These are phyloP conservation scores for Coniochaeta sp. DNA, from an alignment of 2,329 filamentous ascomycete genomes.

Conservation along the genomic window DNA sequence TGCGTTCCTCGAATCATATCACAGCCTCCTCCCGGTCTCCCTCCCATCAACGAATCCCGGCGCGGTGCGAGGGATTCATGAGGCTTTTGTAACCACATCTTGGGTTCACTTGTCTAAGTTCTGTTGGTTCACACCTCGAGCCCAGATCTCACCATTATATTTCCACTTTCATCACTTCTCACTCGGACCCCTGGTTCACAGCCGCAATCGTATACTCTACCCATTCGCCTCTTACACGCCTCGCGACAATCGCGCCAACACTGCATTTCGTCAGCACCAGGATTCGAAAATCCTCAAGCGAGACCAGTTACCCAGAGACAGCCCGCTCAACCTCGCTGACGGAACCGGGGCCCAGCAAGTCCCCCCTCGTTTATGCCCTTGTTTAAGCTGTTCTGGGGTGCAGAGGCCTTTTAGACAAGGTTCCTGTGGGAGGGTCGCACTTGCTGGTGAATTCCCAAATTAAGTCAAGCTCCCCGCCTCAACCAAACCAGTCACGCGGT, in stretches of 20 bases:
- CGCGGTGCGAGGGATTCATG: background rate
- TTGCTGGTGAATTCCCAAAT: constrained; percentile 1
- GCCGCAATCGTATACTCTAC: background rate
- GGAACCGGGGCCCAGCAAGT: background rate
- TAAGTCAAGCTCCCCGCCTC: constrained; percentile 1
- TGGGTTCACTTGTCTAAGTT: background rate
- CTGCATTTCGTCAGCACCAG: background rate
- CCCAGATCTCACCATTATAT: background rate
- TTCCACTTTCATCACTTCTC: background rate
- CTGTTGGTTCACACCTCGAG: background rate
- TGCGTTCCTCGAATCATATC: background rate
- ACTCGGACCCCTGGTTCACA: background rate
- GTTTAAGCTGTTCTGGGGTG: constrained; percentile 1
- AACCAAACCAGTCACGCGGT: constrained; percentile 1
- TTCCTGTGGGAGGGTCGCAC: constrained; percentile 1
- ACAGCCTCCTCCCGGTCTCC: background rate
- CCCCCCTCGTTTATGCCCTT: background rate
- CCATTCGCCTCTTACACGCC: background rate
- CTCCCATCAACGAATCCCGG: background rate
- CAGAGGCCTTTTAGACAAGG: background rate
- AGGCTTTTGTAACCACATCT: background rate
- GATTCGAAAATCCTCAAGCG: background rate
- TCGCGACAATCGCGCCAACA: background rate
- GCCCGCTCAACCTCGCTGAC: background rate
- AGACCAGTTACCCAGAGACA: background rate